Evolutionary conservation across 345 rosid genomes (phyloP), one percentile per base, ranked within the genome.

Genomic region (Reutealis trisperma): DNA sequence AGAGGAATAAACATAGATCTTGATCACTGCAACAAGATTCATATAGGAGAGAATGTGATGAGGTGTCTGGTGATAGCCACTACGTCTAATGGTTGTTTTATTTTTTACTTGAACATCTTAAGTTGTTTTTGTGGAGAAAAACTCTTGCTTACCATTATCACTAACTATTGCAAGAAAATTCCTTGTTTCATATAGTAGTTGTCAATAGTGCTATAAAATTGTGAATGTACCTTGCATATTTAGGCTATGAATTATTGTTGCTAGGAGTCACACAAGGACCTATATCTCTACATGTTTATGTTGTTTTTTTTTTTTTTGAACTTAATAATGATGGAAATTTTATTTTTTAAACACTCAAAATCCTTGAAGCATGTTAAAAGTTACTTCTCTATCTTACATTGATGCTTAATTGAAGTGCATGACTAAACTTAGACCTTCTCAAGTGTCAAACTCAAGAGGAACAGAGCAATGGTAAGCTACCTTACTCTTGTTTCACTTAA

Each of bases 11-110:
- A 73, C 92, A 75, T 49, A 86, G 90, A 73, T 92, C 96, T 68
- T 80, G 47, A 52, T 93, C 97, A 2, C 93, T 95, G 5, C 80
- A 2, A 52, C 77, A 76, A 64, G 79, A 75, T 67, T 75, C 80
- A 75, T 86, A 79, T 82, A 80, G 71, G 44, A 83, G 87, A 81
- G 81, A 83, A 57, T 88, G 66, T 60, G 87, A 86, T 47, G 92
- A 95, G 98, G 99, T 93, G 80, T 79, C 82, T 83, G 83, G 75
- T 88, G 81, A 86, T 84, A 80, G 77, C 82, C 74, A 79, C 57
- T 75, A 79, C 79, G 71, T 70, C 65, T 54, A 58, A n/a, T 74
- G 47, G n/a, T 44, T 44, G 32, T 25, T 65, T 54, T 59, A 41
- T 45, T 21, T 74, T 69, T 18, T 14, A 42, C 54, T 37, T 34